phyloP scores from a whole-genome alignment of 2,329 filamentous ascomycete species.

The Septoria linicola region DNA sequence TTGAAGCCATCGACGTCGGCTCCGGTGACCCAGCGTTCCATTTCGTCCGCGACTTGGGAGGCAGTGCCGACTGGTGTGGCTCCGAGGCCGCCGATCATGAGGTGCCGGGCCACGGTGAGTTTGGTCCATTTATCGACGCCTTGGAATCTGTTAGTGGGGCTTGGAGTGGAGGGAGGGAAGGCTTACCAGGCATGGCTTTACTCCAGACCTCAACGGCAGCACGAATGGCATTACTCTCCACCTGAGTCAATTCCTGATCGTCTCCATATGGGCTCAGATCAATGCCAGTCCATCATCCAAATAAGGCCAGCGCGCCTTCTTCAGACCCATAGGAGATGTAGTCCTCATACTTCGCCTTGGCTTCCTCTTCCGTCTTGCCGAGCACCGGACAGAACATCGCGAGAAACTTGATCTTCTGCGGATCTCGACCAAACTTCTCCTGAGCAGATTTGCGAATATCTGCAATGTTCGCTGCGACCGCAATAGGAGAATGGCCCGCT shows the following conservation, averaged over 20 bases:
- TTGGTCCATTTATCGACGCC: constrained; percentile 65
- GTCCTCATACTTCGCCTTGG: constrained; percentile 60
- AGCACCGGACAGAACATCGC: constrained; percentile 64
- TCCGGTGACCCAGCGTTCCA: constrained; percentile 65
- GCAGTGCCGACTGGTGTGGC: constrained; percentile 63
- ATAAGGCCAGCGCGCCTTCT: constrained; percentile 66
- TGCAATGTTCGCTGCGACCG: constrained; percentile 60
- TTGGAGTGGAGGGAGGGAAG: too few species aligned
- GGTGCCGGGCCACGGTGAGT: constrained; percentile 63
- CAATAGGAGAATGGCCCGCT: constrained; percentile 61
- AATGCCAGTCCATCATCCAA: constrained; percentile 70
- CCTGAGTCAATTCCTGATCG: constrained; percentile 59
- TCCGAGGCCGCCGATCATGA: constrained; percentile 66
- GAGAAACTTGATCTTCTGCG: constrained; percentile 63
- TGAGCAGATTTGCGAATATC: constrained; percentile 60
- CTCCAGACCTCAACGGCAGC: constrained; percentile 56
- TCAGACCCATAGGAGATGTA: constrained; percentile 59
- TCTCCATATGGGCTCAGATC: constrained; percentile 59
- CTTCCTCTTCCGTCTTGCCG: constrained; percentile 63
- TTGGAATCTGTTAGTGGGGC: too few species aligned
- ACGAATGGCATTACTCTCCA: constrained; percentile 58
- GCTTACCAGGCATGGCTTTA: constrained; percentile 51
- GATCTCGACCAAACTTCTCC: constrained; percentile 55
- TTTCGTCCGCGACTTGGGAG: constrained; percentile 61
- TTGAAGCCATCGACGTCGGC: constrained; percentile 73